phyloP scores from a whole-genome alignment of 1,284 basidiomycete species.

The Retiboletus flavoniger region DNA sequence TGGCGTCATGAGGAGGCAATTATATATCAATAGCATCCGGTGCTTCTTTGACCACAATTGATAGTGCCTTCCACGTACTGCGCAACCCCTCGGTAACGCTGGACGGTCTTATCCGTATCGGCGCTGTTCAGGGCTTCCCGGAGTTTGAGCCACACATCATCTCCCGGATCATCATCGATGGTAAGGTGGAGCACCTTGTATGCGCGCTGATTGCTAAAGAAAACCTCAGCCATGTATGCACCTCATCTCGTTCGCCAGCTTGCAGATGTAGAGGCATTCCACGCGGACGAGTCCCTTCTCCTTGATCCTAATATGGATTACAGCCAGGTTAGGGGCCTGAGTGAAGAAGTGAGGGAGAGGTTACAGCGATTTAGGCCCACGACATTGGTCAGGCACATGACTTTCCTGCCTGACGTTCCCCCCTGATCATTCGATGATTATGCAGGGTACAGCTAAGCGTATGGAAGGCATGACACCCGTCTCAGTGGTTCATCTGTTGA shows the following conservation, averaged over 20 bases:
- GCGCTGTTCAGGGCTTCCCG: constrained; percentile 55
- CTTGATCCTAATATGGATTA: constrained; percentile 77
- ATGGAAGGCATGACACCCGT: constrained; percentile 88
- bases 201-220: constrained; percentile 1
- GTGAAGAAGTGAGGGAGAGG: constrained; percentile 73
- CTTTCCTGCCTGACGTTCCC: neutral
- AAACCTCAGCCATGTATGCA: constrained; percentile 44
- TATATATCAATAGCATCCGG: neutral
- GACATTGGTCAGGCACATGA: constrained; percentile 55
- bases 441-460: constrained; percentile 76
- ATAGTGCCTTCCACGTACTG: constrained; percentile 74
- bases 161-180: constrained; percentile 69
- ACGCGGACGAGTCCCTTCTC: constrained; percentile 70
- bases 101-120: constrained; percentile 38
- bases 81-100: constrained; percentile 60
- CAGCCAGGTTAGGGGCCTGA: constrained; percentile 61
- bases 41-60: neutral
- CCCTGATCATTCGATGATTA: constrained; percentile 1
- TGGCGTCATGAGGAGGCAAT: constrained; percentile 60
- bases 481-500: constrained; percentile 61
- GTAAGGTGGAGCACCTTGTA: constrained; percentile 35
- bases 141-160: constrained; percentile 53
- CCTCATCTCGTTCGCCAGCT: constrained; percentile 67
- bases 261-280: constrained; percentile 74
- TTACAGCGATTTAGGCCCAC: constrained; percentile 60